phyloP scores from a whole-genome alignment of 1,139 yeast genomes.

The Hansenula anomala region DNA sequence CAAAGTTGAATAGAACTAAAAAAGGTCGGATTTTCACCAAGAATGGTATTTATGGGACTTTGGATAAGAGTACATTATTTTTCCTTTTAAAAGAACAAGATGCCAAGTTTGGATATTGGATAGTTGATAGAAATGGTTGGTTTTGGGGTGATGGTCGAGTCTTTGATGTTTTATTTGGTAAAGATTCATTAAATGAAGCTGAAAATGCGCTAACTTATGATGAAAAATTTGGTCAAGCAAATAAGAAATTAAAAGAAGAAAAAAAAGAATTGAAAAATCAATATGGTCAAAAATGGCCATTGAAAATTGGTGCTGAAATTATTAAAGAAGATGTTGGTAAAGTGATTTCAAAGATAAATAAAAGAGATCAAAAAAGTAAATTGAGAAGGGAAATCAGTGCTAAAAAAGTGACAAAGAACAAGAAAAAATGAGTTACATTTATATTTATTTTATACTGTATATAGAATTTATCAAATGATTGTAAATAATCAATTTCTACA shows the following conservation, averaged over 20 bases:
- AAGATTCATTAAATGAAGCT: constrained; percentile 69
- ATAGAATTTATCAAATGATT: not conserved
- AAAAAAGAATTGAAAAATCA: constrained; percentile 13
- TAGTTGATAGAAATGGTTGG: constrained; percentile 79
- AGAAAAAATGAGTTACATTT: not conserved
- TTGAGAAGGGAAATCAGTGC: not conserved
- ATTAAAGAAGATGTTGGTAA: not conserved
- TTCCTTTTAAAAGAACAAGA: constrained; percentile 62
- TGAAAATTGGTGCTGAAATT: constrained; percentile 15
- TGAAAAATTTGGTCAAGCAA: constrained; percentile 25
- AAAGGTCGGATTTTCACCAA: constrained; percentile 77
- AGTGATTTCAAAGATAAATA: not conserved
- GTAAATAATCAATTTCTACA: too few species aligned
- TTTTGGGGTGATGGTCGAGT: constrained; percentile 93
- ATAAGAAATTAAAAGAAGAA: constrained; percentile 14
- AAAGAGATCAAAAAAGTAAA: not conserved
- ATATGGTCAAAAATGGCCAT: constrained; percentile 18
- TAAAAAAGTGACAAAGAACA: not conserved
- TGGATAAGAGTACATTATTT: constrained; percentile 69
- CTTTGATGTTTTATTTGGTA: constrained; percentile 74
- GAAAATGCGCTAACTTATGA: constrained; percentile 75
- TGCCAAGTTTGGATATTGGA: constrained; percentile 53
- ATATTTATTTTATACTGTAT: constrained; percentile 2
- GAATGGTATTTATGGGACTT: constrained; percentile 81
- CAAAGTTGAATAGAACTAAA: constrained; percentile 49